Evolutionary conservation across 495 filamentous ascomycete species (phyloP).

Genomic region (Massariosphaeria phaeospora): DNA sequence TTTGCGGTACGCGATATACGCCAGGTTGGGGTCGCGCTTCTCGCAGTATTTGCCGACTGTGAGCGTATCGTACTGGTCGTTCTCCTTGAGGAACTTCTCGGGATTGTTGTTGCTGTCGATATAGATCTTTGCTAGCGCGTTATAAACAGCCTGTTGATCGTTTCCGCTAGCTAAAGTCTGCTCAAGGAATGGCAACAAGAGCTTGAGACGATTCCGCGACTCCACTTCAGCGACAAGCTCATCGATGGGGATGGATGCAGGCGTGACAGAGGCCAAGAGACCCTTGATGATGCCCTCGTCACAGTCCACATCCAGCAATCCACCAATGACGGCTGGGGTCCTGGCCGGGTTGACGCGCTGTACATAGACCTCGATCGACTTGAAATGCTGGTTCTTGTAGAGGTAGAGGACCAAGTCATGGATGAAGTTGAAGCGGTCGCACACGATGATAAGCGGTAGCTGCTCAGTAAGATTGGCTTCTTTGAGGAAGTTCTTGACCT

Average conservation of each 20-base stretch:
- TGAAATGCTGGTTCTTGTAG: conserved; percentile 99
- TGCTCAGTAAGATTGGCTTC: conserved; percentile 90
- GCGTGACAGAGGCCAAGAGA: conserved; percentile 80
- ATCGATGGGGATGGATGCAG: conserved; percentile 84
- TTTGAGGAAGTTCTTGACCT: conserved; percentile 99
- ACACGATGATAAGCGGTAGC: conserved; percentile 95
- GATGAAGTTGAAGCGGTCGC: conserved; percentile 96
- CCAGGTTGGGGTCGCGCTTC: conserved; percentile 95
- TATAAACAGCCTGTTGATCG: conserved; percentile 96
- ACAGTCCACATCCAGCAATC: conserved; percentile 94
- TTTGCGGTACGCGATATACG: conserved; percentile 92
- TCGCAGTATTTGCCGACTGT: conserved; percentile 97
- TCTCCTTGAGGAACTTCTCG: conserved; percentile 97
- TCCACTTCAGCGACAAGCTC: conserved; percentile 95
- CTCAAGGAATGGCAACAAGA: conserved; percentile 94
- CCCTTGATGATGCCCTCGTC: conserved; percentile 95
- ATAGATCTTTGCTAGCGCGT: conserved; percentile 98
- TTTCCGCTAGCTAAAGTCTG: conserved; percentile 84
- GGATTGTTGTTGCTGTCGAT: conserved; percentile 99
- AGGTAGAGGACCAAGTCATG: conserved; percentile 96
- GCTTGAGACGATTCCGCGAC: conserved; percentile 88
- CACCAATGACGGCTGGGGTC: conserved; percentile 90
- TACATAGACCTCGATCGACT: conserved; percentile 99
- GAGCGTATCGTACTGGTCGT: conserved; percentile 91
- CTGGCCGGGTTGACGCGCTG: conserved; percentile 94